Percentiles rank a stretch among this genome's conserved stretches.
These are phyloP conservation scores for Fusarium sp. DNA, from an alignment of 2,329 filamentous ascomycete genomes.

Conservation along the genomic window DNA sequence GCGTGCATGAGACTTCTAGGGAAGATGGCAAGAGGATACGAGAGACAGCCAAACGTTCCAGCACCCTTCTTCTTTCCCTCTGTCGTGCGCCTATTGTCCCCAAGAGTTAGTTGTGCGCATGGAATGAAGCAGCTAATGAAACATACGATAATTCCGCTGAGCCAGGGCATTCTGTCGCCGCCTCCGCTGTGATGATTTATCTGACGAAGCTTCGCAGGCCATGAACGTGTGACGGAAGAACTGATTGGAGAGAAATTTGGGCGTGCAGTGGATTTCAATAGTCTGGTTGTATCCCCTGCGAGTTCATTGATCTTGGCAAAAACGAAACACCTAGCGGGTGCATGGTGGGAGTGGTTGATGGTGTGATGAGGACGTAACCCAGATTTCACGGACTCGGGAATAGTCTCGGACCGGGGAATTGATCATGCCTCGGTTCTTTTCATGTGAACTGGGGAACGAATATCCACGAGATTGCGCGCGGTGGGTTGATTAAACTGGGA, in stretches of 20 bases:
- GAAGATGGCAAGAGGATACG: background rate
- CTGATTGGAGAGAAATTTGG: background rate
- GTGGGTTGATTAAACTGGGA: constrained; percentile 3
- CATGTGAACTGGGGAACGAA: background rate
- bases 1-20: background rate
- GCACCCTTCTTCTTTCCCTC: background rate
- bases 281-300: background rate
- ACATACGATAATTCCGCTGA: background rate
- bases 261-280: background rate
- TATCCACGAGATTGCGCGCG: background rate
- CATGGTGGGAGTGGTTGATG: background rate
- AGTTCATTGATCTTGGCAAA: background rate
- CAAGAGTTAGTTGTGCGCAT: background rate
- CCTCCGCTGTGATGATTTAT: background rate
- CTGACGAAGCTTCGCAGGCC: background rate
- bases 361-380: background rate
- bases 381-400: background rate
- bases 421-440: background rate
- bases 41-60: background rate
- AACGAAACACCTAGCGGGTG: background rate
- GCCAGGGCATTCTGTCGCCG: background rate
- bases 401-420: background rate
- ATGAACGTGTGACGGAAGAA: background rate
- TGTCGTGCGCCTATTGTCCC: background rate
- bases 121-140: background rate